These are phyloP conservation scores for Colletotrichum tabaci DNA, from an alignment of 2,329 filamentous ascomycete genomes.

Conservation along the genomic window DNA sequence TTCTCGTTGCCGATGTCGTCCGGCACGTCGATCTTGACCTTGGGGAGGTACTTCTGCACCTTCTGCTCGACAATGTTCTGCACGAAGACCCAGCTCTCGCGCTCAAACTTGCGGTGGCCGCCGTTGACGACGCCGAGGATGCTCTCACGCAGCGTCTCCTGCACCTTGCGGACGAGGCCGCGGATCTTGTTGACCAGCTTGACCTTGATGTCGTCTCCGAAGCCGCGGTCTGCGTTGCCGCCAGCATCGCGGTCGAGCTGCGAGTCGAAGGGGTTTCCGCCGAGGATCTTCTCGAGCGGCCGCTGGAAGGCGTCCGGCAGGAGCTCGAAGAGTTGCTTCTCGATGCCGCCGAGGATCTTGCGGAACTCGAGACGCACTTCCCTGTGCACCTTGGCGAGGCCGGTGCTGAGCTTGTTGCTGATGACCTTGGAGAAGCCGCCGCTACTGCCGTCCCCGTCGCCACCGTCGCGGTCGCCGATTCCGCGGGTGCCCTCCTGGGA, in stretches of 20 bases:
- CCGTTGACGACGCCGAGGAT: conserved; percentile 62
- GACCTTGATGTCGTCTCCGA: conserved; percentile 60
- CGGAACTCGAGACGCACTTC: conserved; percentile 64
- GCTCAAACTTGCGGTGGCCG: conserved; percentile 63
- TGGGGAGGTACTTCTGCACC: conserved; percentile 62
- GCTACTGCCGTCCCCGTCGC: conserved; percentile 46
- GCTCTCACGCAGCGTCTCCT: conserved; percentile 61
- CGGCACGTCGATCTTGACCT: conserved; percentile 61
- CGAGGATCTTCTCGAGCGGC: conserved; percentile 62
- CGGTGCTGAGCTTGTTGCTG: conserved; percentile 62
- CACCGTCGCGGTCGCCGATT: conserved; percentile 49
- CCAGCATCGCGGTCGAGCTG: conserved; percentile 56
- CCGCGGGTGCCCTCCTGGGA: conserved; percentile 51
- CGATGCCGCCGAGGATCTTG: conserved; percentile 59
- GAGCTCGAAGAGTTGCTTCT: conserved; percentile 62
- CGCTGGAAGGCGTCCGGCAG: conserved; percentile 60
- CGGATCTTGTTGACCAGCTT: conserved; percentile 62
- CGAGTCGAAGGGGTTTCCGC: conserved; percentile 62
- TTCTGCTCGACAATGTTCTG: conserved; percentile 62
- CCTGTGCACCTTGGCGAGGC: conserved; percentile 59
- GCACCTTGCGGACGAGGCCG: conserved; percentile 59
- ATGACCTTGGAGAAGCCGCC: conserved; percentile 62
- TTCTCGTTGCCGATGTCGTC: conserved; percentile 64
- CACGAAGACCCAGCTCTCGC: conserved; percentile 62
- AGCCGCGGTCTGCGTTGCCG: conserved; percentile 53